Conservation (phyloP, 257 asterid species). For the Henckelia pumila region DNA sequence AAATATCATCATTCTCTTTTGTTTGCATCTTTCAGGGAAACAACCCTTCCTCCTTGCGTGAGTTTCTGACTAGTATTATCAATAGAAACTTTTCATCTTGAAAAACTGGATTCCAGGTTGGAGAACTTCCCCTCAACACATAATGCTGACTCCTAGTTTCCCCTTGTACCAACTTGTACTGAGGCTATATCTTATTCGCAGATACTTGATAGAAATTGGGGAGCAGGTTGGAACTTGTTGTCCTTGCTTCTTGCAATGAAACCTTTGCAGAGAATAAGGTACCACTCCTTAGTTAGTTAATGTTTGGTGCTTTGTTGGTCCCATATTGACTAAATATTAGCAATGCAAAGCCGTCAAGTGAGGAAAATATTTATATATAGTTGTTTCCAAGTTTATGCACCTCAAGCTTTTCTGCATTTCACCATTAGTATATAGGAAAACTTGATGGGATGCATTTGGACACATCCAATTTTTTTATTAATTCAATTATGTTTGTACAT, state of each 20-base stretch:
- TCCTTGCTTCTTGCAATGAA: slow-evolving; percentile 82
- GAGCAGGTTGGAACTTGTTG: slow-evolving; percentile 96
- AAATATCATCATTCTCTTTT: not conserved
- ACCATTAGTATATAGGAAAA: slow-evolving; percentile 2
- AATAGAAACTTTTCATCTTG: slow-evolving; percentile 52
- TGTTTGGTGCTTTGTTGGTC: not conserved
- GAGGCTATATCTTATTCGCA: slow-evolving; percentile 41
- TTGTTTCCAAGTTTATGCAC: not conserved
- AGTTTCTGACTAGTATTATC: slow-evolving; percentile 66
- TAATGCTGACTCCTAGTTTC: slow-evolving; percentile 9
- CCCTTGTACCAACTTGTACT: slow-evolving; percentile 22
- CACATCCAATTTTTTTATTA: slow-evolving; percentile 1
- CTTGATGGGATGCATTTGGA: slow-evolving; percentile 19
- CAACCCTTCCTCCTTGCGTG: slow-evolving; percentile 91
- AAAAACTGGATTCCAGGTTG: slow-evolving; percentile 76
- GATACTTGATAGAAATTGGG: slow-evolving; percentile 96
- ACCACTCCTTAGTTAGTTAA: not conserved
- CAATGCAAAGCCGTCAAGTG: not conserved
- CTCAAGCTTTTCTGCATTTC: slow-evolving; percentile 9
- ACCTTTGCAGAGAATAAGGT: slow-evolving; percentile 80
- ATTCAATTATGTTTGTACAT: slow-evolving; percentile 18
- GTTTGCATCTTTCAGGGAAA: slow-evolving; percentile 55
- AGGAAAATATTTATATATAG: not conserved
- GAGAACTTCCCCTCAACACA: slow-evolving; percentile 30
- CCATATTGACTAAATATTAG: not conserved